These are phyloP conservation scores for Heteromeles arbutifolia DNA, from an alignment of 306 rosid species.

Conservation along the genomic window DNA sequence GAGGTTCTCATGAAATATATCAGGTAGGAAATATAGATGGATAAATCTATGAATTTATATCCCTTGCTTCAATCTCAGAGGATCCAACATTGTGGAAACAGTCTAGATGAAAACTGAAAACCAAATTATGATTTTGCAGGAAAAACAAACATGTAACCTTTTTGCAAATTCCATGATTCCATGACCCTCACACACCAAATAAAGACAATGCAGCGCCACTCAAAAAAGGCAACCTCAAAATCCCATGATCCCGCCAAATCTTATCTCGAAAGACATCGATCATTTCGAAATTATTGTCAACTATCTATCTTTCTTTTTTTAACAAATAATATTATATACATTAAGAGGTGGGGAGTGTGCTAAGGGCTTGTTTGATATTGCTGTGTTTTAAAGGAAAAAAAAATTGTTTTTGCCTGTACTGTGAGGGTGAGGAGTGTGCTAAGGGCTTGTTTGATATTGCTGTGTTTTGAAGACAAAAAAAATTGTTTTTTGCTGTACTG, in stretches of 20 bases:
- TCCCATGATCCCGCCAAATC: neutral
- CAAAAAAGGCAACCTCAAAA: neutral
- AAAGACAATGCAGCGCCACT: neutral
- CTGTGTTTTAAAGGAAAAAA: no score
- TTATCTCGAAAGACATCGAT: neutral
- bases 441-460: no score
- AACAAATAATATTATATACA: no score
- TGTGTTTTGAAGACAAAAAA: no score
- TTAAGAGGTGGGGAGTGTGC: conserved; percentile 45
- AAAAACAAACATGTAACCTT: neutral
- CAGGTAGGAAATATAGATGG: neutral
- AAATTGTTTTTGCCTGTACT: no score
- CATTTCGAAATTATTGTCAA: neutral
- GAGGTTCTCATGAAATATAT: neutral
- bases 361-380: no score
- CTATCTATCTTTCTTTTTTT: neutral
- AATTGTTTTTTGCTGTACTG: no score
- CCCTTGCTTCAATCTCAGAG: neutral
- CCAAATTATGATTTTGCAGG: neutral
- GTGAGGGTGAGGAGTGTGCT: no score
- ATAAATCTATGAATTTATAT: neutral
- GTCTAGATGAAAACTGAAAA: neutral
- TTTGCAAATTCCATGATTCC: neutral
- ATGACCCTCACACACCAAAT: neutral
- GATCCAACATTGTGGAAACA: neutral